A percentile compares a stretch with the other conserved stretches of the same genome.
Conservation (phyloP, 352 stramenopile genomes). For the Phytophthora citrophthora region DNA sequence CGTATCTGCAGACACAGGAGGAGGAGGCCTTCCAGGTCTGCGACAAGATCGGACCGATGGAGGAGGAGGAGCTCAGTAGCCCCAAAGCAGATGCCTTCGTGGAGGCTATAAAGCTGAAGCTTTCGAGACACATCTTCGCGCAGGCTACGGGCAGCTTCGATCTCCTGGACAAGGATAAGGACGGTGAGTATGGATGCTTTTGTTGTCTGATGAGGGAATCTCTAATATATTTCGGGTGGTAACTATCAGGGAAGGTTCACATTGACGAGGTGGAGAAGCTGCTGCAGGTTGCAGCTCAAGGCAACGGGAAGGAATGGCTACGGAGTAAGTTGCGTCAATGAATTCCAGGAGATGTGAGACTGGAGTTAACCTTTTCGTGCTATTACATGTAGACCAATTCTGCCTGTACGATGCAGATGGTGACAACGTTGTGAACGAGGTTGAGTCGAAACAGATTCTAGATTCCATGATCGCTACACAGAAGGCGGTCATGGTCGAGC, state of each 20-base stretch:
- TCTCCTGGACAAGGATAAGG: conserved; percentile 68
- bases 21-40: conserved; percentile 43
- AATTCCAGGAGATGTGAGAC: background rate
- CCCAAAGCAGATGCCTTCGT: conserved; percentile 43
- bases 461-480: conserved; percentile 68
- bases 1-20: conserved; percentile 55
- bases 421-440: conserved; percentile 59
- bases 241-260: conserved; percentile 44
- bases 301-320: conserved; percentile 52
- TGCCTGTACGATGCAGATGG: conserved; percentile 61
- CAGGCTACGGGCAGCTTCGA: conserved; percentile 50
- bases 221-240: background rate
- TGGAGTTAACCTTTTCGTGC: conserved; percentile 7
- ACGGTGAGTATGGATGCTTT: conserved; percentile 38
- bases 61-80: conserved; percentile 34
- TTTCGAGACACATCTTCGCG: conserved; percentile 65
- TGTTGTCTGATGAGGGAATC: background rate
- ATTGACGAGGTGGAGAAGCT: conserved; percentile 50
- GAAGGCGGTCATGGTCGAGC: conserved; percentile 58
- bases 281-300: conserved; percentile 41
- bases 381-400: conserved; percentile 56
- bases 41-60: conserved; percentile 45
- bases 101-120: conserved; percentile 66
- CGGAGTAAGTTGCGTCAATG: conserved; percentile 33
- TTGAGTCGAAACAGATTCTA: conserved; percentile 61